Conservation (phyloP, 495 filamentous ascomycete species). For the Articulospora tetracladia region DNA sequence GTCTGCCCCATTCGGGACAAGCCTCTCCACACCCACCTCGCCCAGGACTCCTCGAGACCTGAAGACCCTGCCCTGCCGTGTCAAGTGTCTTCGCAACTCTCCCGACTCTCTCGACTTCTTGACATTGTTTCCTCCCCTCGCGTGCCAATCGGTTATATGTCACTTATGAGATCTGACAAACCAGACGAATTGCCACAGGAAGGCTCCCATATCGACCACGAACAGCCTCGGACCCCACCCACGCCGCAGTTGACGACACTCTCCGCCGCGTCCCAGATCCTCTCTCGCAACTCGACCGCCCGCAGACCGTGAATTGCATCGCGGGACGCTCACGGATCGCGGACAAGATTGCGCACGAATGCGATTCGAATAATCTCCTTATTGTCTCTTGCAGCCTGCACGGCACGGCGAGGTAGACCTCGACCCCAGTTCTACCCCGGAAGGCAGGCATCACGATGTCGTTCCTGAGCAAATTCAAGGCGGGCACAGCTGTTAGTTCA, state of each 20-base stretch:
- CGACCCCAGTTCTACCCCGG: background rate
- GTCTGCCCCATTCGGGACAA: background rate
- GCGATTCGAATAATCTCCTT: background rate
- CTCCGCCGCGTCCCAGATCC: background rate
- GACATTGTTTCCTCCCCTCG: background rate
- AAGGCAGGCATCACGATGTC: slow-evolving; percentile 19
- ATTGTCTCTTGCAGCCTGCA: slow-evolving; percentile 10
- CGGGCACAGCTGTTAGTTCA: slow-evolving; percentile 21
- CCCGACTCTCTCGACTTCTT: background rate
- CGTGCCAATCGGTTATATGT: background rate
- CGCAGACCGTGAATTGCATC: background rate
- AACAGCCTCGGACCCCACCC: slow-evolving; percentile 4
- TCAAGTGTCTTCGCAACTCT: background rate
- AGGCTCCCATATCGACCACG: background rate
- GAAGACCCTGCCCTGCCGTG: background rate
- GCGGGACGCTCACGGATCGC: background rate
- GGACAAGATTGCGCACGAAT: background rate
- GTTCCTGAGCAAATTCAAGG: slow-evolving; percentile 25
- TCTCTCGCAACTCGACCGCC: background rate
- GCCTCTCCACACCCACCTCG: slow-evolving; percentile 1
- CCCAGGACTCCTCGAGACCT: background rate
- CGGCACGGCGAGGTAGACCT: slow-evolving; percentile 12
- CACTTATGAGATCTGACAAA: slow-evolving; percentile 3
- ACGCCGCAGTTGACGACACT: background rate
- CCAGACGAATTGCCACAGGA: slow-evolving; percentile 6